Conservation (phyloP, 78 protist genomes). For the Bodo saltans region DNA sequence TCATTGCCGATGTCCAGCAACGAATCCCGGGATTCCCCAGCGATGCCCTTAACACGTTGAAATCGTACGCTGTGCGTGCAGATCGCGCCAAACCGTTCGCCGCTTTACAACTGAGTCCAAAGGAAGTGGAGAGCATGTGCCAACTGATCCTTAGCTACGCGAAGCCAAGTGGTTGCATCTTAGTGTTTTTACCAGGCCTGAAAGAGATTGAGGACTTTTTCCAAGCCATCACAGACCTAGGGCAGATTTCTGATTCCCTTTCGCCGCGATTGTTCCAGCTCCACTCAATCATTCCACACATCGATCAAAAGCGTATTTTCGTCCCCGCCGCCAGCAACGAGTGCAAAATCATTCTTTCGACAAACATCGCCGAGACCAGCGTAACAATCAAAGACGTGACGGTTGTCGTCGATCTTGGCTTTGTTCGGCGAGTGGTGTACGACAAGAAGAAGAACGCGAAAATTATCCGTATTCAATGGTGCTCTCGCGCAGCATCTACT, state of each 20-base stretch:
- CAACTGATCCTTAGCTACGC: background rate
- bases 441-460: background rate
- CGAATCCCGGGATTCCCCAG: too few species aligned
- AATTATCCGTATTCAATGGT: background rate
- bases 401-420: slow-evolving; percentile 4
- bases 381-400: slow-evolving; percentile 4
- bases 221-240: background rate
- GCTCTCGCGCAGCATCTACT: background rate
- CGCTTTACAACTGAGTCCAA: too few species aligned
- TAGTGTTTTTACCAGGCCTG: slow-evolving; percentile 79
- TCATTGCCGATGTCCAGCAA: too few species aligned
- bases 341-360: slow-evolving; percentile 1
- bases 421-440: background rate
- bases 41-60: too few species aligned
- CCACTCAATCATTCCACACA: background rate
- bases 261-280: background rate
- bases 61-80: too few species aligned
- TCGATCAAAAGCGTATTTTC: background rate
- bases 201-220: slow-evolving; percentile 40
- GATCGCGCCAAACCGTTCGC: too few species aligned
- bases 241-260: background rate
- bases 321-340: background rate
- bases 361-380: slow-evolving; percentile 23
- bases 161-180: background rate
- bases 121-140: too few species aligned